phyloP scores from a whole-genome alignment of 2,329 filamentous ascomycete species.

The Curvularia eragrostidis region DNA sequence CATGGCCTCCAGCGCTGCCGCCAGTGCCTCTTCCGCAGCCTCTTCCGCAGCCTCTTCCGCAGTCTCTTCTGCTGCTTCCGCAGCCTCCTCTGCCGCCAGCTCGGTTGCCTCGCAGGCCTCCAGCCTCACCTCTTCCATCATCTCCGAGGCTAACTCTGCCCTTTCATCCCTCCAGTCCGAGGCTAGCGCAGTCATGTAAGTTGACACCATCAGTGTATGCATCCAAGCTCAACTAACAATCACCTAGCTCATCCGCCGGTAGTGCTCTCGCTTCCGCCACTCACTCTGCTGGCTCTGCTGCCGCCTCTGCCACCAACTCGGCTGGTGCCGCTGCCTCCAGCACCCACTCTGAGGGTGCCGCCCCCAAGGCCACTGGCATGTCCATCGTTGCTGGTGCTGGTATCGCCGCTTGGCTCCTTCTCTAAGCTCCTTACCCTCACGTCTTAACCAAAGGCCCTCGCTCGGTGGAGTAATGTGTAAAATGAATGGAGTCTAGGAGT shows the following conservation, averaged over 20 bases:
- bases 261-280: conserved; percentile 14
- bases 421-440: conserved; percentile 38
- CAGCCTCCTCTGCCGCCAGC: conserved; percentile 11
- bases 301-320: conserved; percentile 19
- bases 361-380: conserved; percentile 46
- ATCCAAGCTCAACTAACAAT: background rate
- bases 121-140: conserved; percentile 18
- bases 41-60: conserved; percentile 16
- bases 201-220: background rate
- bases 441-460: conserved; percentile 27
- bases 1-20: conserved; percentile 15
- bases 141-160: conserved; percentile 14
- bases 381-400: conserved; percentile 48
- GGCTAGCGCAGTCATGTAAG: conserved; percentile 1
- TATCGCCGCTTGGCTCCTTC: conserved; percentile 46
- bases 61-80: conserved; percentile 5
- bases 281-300: conserved; percentile 17
- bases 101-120: conserved; percentile 4
- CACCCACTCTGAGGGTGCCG: conserved; percentile 21
- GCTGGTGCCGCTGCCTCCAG: conserved; percentile 19
- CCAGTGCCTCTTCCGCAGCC: conserved; percentile 22
- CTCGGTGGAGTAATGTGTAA: conserved; percentile 43
- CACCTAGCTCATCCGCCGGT: background rate
- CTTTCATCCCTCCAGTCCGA: conserved; percentile 21
- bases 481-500: conserved; percentile 29